Percentiles rank a stretch among this genome's conserved stretches.
Conservation (phyloP, 2,329 filamentous ascomycete species). For the Epicoccum nigrum region DNA sequence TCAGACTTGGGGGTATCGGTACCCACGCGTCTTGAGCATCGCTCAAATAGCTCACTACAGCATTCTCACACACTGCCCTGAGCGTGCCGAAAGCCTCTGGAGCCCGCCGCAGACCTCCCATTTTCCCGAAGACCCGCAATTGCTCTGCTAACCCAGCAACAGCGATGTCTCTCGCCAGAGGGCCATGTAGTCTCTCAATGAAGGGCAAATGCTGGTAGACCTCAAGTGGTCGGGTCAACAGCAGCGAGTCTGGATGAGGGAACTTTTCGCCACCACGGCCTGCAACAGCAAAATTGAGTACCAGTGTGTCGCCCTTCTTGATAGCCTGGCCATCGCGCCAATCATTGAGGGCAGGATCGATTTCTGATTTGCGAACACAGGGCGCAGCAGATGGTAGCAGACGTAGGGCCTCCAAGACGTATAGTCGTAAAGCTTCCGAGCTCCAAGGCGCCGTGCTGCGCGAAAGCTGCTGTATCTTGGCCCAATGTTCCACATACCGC, state of each 20-base stretch:
- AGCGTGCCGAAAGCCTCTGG: slow-evolving; percentile 2
- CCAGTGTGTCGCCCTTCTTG: slow-evolving; percentile 2
- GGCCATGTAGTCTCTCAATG: slow-evolving; percentile 11
- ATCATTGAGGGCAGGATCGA: slow-evolving; percentile 4
- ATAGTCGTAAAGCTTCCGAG: not conserved
- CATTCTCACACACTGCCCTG: slow-evolving; percentile 5
- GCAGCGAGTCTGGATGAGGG: slow-evolving; percentile 12
- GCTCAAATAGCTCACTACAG: slow-evolving; percentile 16
- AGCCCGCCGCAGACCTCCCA: slow-evolving; percentile 10
- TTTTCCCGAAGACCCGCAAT: slow-evolving; percentile 17
- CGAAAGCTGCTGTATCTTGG: not conserved
- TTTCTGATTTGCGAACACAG: slow-evolving; percentile 7
- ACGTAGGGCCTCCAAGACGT: not conserved
- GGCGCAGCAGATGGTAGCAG: not conserved
- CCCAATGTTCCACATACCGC: not conserved
- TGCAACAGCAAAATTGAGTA: slow-evolving; percentile 11
- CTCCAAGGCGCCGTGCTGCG: not conserved
- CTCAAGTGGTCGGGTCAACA: slow-evolving; percentile 15
- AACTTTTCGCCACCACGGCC: slow-evolving; percentile 15
- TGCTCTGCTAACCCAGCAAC: slow-evolving; percentile 16
- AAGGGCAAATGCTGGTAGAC: slow-evolving; percentile 13
- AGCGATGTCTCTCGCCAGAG: slow-evolving; percentile 12
- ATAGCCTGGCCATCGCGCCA: not conserved
- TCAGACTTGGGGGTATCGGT: slow-evolving; percentile 1
- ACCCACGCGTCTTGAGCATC: slow-evolving; percentile 19